Percentiles rank a stretch among this genome's conserved stretches.
Conservation (phyloP, 257 asterid species). For the Lithospermum erythrorhizon region DNA sequence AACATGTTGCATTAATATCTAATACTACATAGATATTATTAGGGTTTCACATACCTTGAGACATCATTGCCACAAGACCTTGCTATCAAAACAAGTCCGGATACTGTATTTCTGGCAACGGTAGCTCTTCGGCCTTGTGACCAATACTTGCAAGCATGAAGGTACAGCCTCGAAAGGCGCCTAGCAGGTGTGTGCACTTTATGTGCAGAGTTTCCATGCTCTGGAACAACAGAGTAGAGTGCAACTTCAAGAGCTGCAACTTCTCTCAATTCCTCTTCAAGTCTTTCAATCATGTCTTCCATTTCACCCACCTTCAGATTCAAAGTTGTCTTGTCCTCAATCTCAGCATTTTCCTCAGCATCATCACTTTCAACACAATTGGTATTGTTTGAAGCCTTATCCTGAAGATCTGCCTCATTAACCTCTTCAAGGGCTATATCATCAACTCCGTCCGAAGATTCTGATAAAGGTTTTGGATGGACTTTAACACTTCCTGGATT, state of each 20-base stretch:
- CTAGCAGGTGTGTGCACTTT: constrained; percentile 96
- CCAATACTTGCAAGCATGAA: constrained; percentile 79
- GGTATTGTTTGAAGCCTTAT: constrained; percentile 36
- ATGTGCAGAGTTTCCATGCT: constrained; percentile 88
- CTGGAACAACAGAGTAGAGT: constrained; percentile 86
- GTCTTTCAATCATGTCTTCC: constrained; percentile 70
- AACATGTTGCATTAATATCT: neutral
- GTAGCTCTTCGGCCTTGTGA: constrained; percentile 71
- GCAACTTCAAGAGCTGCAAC: constrained; percentile 94
- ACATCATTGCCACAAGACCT: constrained; percentile 91
- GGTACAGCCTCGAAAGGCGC: constrained; percentile 75
- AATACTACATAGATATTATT: constrained; percentile 12
- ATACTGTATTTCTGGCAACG: constrained; percentile 68
- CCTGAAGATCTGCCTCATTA: constrained; percentile 31
- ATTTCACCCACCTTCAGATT: constrained; percentile 59
- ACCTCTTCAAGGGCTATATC: constrained; percentile 34
- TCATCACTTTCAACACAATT: constrained; percentile 39
- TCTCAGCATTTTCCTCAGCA: constrained; percentile 27
- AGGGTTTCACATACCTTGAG: constrained; percentile 45
- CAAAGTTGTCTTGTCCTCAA: constrained; percentile 26
- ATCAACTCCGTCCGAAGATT: constrained; percentile 40
- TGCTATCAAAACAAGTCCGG: constrained; percentile 77
- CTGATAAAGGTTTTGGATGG: constrained; percentile 55
- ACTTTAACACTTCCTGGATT: constrained; percentile 48
- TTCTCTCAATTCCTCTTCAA: constrained; percentile 80